These are phyloP conservation scores for Ilyonectria mors-panacis DNA, from an alignment of 2,329 filamentous ascomycete species.

Conservation along the genomic window DNA sequence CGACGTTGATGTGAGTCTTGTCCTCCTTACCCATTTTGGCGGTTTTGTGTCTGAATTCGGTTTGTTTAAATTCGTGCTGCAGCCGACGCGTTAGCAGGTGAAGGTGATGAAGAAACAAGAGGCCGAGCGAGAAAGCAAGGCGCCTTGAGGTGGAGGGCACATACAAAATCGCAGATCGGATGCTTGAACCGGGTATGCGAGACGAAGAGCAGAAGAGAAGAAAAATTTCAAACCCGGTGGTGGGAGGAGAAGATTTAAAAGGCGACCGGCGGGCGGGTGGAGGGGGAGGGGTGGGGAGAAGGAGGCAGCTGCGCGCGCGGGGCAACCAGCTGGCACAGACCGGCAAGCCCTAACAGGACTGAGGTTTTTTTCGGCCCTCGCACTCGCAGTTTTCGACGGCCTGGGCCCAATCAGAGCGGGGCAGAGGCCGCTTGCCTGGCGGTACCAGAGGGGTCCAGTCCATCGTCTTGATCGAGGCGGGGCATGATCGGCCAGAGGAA, in stretches of 20 bases:
- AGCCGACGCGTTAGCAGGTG: conserved; percentile 37
- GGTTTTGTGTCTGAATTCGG: conserved; percentile 47
- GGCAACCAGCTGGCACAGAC: conserved; percentile 50
- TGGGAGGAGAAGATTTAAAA: conserved; percentile 59
- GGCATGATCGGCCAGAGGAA: conserved; percentile 31
- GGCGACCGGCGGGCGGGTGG: conserved; percentile 49
- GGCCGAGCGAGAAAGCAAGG: conserved; percentile 27
- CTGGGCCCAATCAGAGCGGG: conserved; percentile 36
- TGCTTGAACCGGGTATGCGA: conserved; percentile 63
- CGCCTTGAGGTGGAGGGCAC: conserved; percentile 37
- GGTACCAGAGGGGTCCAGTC: conserved; percentile 31
- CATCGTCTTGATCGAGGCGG: conserved; percentile 32
- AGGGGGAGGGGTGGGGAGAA: conserved; percentile 47
- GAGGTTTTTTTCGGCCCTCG: conserved; percentile 47
- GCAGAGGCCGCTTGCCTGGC: conserved; percentile 15
- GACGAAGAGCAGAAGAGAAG: conserved; percentile 58
- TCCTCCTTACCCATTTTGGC: conserved; percentile 83
- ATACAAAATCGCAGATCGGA: conserved; percentile 60
- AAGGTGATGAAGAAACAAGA: conserved; percentile 18
- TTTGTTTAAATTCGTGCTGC: conserved; percentile 45
- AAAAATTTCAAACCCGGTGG: conserved; percentile 54
- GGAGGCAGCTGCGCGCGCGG: conserved; percentile 51
- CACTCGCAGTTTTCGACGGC: conserved; percentile 34
- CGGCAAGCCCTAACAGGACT: conserved; percentile 54
- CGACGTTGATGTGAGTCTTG: conserved; percentile 97